Conservation (phyloP, 805 yeast species). For the Cyberlindnera euphorbiiphila region DNA sequence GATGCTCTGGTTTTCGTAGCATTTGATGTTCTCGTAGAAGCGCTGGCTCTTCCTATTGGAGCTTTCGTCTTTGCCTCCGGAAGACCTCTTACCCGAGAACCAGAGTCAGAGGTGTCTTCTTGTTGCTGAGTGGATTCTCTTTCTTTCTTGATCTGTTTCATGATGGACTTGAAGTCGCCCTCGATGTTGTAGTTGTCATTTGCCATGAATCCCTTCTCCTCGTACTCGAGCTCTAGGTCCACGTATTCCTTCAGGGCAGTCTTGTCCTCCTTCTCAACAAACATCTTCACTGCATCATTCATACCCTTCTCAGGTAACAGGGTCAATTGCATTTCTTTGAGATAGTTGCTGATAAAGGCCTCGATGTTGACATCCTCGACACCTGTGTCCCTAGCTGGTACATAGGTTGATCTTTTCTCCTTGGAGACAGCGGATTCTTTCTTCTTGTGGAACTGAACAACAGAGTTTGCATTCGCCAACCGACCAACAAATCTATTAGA, state of each 20-base stretch:
- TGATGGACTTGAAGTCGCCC: conserved; percentile 41
- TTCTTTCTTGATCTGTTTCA: conserved; percentile 39
- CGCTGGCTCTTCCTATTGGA: background rate
- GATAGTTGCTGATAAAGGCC: conserved; percentile 55
- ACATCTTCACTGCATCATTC: conserved; percentile 64
- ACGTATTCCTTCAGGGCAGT: conserved; percentile 62
- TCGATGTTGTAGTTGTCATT: conserved; percentile 38
- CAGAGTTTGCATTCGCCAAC: conserved; percentile 89
- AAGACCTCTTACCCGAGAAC: no score
- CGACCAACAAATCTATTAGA: conserved; percentile 86
- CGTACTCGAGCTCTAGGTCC: conserved; percentile 39
- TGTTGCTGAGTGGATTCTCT: conserved; percentile 12
- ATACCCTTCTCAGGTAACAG: conserved; percentile 75
- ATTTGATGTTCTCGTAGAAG: background rate
- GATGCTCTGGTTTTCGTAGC: conserved; percentile 1
- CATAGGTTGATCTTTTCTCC: conserved; percentile 6
- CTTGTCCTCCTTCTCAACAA: conserved; percentile 82
- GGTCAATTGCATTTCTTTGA: conserved; percentile 60
- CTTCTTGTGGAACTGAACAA: conserved; percentile 64
- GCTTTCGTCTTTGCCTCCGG: conserved; percentile 3
- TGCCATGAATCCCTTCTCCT: conserved; percentile 26
- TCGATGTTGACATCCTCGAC: conserved; percentile 51
- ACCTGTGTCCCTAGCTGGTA: conserved; percentile 14
- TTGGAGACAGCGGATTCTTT: conserved; percentile 24
- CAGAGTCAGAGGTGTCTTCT: background rate